Evolutionary conservation across 345 rosid species (phyloP).

Genomic region (Luvunga scandens): DNA sequence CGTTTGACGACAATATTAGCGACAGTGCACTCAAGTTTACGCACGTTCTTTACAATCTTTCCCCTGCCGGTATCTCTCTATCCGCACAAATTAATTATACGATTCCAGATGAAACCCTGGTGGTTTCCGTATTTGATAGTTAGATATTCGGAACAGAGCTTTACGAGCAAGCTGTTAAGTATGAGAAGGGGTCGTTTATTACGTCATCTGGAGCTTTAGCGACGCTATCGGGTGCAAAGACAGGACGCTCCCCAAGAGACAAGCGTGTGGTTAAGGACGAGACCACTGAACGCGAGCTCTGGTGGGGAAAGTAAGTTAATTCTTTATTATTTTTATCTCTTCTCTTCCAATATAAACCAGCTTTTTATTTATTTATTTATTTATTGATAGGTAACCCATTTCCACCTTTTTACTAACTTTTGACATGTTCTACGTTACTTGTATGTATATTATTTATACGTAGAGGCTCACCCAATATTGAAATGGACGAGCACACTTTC

Average conservation of each 20-base stretch:
- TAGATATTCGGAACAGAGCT: conserved; percentile 48
- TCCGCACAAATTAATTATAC: too few species aligned
- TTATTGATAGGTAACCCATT: not conserved
- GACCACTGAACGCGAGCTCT: conserved; percentile 62
- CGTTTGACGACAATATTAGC: conserved; percentile 46
- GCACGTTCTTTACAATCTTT: conserved; percentile 86
- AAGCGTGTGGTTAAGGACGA: conserved; percentile 87
- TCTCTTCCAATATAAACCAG: too few species aligned
- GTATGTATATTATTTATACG: not conserved
- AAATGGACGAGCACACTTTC: conserved; percentile 95
- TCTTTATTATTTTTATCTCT: too few species aligned
- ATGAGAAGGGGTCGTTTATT: conserved; percentile 86
- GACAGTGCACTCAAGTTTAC: conserved; percentile 91
- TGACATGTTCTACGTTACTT: not conserved
- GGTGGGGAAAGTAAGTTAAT: conserved; percentile 96
- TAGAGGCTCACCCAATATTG: conserved; percentile 97
- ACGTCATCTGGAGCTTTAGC: conserved; percentile 89
- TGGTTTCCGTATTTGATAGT: not conserved
- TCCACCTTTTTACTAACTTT: not conserved
- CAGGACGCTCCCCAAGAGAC: conserved; percentile 89
- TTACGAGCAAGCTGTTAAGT: conserved; percentile 87
- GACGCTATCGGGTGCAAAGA: conserved; percentile 95
- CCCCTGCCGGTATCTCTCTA: conserved; percentile 70
- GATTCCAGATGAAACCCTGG: not conserved
- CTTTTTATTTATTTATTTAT: not conserved